Evolutionary conservation across 2,329 filamentous ascomycete genomes (phyloP).

Genomic region (Raffaelea arxii): DNA sequence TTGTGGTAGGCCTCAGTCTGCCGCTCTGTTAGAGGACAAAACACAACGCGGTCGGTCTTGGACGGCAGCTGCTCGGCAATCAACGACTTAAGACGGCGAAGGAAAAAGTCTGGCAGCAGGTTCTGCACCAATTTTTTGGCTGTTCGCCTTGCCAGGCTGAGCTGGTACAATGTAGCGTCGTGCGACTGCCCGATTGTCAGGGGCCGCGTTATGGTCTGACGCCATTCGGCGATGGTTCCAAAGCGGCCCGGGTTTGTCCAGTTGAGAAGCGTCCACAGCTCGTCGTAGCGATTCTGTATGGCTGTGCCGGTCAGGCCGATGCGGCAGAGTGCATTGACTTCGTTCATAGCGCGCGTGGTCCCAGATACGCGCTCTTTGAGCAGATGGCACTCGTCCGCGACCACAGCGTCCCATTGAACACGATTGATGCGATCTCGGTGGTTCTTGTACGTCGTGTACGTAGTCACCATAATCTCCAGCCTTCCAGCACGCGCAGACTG

Average conservation of each 20-base stretch:
- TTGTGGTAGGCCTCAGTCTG: slow-evolving; percentile 78
- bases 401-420: slow-evolving; percentile 84
- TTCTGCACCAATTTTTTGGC: slow-evolving; percentile 80
- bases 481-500: slow-evolving; percentile 65
- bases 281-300: slow-evolving; percentile 96
- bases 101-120: slow-evolving; percentile 79
- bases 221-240: slow-evolving; percentile 63
- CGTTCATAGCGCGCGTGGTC: slow-evolving; percentile 77
- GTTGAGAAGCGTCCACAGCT: slow-evolving; percentile 90
- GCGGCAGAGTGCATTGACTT: slow-evolving; percentile 82
- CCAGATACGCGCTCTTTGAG: slow-evolving; percentile 74
- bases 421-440: slow-evolving; percentile 66
- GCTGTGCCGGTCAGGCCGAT: slow-evolving; percentile 92
- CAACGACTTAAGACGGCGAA: slow-evolving; percentile 84
- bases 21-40: slow-evolving; percentile 77
- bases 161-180: slow-evolving; percentile 73
- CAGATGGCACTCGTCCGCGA: slow-evolving; percentile 88
- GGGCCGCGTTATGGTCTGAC: slow-evolving; percentile 64
- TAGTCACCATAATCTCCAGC: slow-evolving; percentile 87
- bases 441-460: slow-evolving; percentile 83
- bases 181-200: slow-evolving; percentile 85
- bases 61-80: slow-evolving; percentile 90
- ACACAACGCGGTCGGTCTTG: slow-evolving; percentile 90
- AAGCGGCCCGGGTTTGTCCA: slow-evolving; percentile 84
- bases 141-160: slow-evolving; percentile 70